A percentile compares a stretch with the other conserved stretches of the same genome.
Conservation (phyloP, 345 rosid genomes). For the Leavenworthia alabamica region DNA sequence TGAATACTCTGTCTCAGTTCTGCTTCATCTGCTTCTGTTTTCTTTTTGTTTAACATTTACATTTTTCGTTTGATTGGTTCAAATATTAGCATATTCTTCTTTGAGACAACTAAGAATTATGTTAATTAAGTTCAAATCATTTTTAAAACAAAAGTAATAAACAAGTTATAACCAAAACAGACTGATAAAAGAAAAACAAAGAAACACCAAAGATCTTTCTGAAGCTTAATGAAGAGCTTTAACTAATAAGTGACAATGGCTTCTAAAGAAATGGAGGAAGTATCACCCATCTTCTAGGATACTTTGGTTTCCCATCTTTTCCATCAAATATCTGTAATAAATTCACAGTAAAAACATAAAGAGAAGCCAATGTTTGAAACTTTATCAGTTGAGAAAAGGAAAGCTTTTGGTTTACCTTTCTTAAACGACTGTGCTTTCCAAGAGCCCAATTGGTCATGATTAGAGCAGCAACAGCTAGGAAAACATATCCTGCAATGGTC, state of each 20-base stretch:
- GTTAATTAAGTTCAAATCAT: slow-evolving; percentile 5
- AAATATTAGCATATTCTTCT: too few species aligned
- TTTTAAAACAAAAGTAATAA: background rate
- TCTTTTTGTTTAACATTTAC: too few species aligned
- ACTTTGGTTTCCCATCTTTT: slow-evolving; percentile 80
- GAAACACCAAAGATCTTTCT: background rate
- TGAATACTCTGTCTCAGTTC: too few species aligned
- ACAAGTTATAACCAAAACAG: slow-evolving; percentile 2
- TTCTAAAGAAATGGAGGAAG: slow-evolving; percentile 86
- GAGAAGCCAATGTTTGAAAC: background rate
- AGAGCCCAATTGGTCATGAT: slow-evolving; percentile 99
- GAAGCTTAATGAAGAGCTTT: slow-evolving; percentile 3
- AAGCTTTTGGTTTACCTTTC: slow-evolving; percentile 55
- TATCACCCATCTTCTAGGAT: slow-evolving; percentile 92
- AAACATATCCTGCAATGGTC: slow-evolving; percentile 80
- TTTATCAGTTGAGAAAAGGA: background rate
- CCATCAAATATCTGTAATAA: slow-evolving; percentile 88
- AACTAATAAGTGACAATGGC: slow-evolving; percentile 23
- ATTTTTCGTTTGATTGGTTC: too few species aligned
- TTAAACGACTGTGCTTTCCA: slow-evolving; percentile 84
- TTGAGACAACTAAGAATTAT: too few species aligned
- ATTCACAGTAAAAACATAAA: background rate
- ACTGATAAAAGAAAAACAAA: background rate
- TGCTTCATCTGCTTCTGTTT: too few species aligned
- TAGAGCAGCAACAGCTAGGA: slow-evolving; percentile 65